Base-by-base conservation (phyloP, 176 grass and related monocot species). In the Tillandsia fasciculata region DNA sequence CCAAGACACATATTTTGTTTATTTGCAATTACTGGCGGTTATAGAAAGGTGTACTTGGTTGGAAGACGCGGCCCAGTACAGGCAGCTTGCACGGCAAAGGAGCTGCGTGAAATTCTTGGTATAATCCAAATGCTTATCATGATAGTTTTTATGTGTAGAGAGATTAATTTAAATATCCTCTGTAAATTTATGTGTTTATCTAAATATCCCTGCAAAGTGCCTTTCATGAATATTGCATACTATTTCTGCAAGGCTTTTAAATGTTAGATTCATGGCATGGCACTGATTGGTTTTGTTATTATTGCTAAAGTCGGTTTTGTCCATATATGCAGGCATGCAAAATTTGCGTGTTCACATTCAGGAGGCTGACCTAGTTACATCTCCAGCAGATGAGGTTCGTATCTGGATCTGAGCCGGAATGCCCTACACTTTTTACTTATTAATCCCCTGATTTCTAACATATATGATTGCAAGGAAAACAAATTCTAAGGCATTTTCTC, bases 81-180 rank as follows among this genome's bases (percentile, higher is more conserved):
- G 73, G 86, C 86, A 71, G 88, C 86, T 64, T 96, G 88, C 86
- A 96, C 93, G 47, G 93, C 89, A 72, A 92, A 92, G 65, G 88
- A 96, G 64, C 53, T 96, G 61, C 86, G 89, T 80, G 89, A 96
- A 83, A 92, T 90, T 84, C 61, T 96, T 50, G 88, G 93, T 92
- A 77, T 29, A 53, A 59, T 53, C 56, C 24, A 27, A 51, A 51
- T 69, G 17, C 79, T 81, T 15, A 80, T 11, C n/a, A 33, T 64
- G n/a, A 17, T 57, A 18, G 2, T 4, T 18, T 61, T 23, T 18
- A 14, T 59, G 56, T n/a, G 17, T 61, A 18, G 33, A 23, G 14
- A 18, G 56, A 61, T 18, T 61, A 57, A 22, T 61, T 7, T 10
- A 61, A n/a, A 61, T 42, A 7, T 42, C 33, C 4, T 42, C 8